Percentiles rank a stretch among this genome's conserved stretches.
Conservation (phyloP, 2,329 filamentous ascomycete genomes). For the Arthrinium puccinioides region DNA sequence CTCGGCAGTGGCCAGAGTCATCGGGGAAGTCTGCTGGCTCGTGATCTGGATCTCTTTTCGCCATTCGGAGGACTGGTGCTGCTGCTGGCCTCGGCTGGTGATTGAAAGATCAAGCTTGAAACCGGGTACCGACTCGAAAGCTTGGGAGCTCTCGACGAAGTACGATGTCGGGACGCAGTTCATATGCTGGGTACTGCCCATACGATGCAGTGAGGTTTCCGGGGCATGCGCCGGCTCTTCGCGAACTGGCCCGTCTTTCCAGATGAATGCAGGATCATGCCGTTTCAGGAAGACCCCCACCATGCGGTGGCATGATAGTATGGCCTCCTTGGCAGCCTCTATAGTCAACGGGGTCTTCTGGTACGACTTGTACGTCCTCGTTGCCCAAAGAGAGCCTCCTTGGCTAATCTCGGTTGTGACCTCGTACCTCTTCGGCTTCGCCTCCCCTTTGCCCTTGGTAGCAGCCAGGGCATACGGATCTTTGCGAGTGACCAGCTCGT, state of each 20-base stretch:
- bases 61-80: constrained; percentile 25
- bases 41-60: constrained; percentile 33
- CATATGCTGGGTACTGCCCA: constrained; percentile 35
- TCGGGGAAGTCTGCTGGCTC: constrained; percentile 39
- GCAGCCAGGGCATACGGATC: constrained; percentile 39
- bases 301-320: constrained; percentile 41
- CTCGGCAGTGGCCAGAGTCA: constrained; percentile 38
- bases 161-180: constrained; percentile 37
- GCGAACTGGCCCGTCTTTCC: constrained; percentile 35
- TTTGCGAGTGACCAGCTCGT: constrained; percentile 46
- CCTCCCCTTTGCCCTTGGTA: constrained; percentile 23
- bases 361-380: constrained; percentile 41
- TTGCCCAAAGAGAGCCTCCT: constrained; percentile 32
- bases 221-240: constrained; percentile 28
- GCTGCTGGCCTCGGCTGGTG: constrained; percentile 30
- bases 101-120: constrained; percentile 40
- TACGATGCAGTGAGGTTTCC: constrained; percentile 24
- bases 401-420: constrained; percentile 38
- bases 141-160: constrained; percentile 36
- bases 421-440: constrained; percentile 40
- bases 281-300: constrained; percentile 41
- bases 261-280: constrained; percentile 42
- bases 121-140: constrained; percentile 40
- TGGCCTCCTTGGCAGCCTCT: constrained; percentile 36
- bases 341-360: constrained; percentile 38